Evolutionary conservation across 208 protist species (phyloP), one percentile per base, ranked within the genome.

Genomic region (Trypanosoma avium): DNA sequence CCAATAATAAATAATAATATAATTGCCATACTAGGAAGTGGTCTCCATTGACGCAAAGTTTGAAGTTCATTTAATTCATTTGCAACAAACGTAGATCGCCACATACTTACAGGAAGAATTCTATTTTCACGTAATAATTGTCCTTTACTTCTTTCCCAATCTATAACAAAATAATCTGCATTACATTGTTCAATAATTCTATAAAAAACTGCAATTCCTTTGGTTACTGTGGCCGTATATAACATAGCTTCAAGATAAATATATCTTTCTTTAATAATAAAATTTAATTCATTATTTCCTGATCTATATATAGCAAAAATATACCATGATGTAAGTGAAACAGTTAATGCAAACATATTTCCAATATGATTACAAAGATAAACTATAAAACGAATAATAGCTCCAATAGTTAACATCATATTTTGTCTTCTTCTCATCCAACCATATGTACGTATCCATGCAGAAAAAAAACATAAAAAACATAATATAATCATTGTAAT

Each of bases 61-160:
- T 96, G 90, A 64, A 93, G 43, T 68, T 89, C 77, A 61, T 91
- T 90, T 38, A 94, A 71, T 65, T 93, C 78, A 58, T 94, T 93
- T 19, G 84, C 85, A 1, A 93, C 63, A 56, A 94, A 94, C 3
- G 82, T 84, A 4, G 84, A 87, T 43, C 90, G 80, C 88, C 88
- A 96, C 87, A 93, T 93, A 65, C 86, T 92, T 29, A 96, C 83
- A 9, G 85, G 85, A 9, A 91, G 75, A 9, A 90, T 59, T 27
- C 89, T 86, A 70, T 91, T 91, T 57, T 93, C 90, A n/a, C 80
- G 81, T 43, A 91, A 75, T n/a, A 91, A 71, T 58, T 93, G 81
- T 19, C 88, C 88, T 56, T 91, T 92, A 62, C 83, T 85, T 19
- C 82, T 64, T 60, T 96, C 88, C 90, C 88, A 96, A 67, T 96